Base-by-base conservation (phyloP, 2,329 filamentous ascomycete genomes). In the Fusarium subtropicale region DNA sequence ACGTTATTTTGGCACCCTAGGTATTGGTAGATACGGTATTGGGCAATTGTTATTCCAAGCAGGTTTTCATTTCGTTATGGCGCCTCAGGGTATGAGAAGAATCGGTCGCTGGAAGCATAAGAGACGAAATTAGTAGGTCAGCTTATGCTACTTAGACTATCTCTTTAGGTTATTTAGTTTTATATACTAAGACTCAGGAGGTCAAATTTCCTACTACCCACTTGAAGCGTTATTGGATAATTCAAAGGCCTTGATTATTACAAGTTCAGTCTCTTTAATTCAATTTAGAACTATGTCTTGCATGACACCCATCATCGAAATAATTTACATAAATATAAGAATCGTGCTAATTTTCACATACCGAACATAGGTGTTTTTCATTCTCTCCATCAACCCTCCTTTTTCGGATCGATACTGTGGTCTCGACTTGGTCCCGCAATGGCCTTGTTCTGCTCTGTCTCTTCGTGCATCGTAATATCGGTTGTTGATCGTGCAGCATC, bases 401-500 rank as follows among this genome's bases (percentile, higher is more conserved):
- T 72, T 16, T 63, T 56, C 6, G 59, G 66, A 26, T 73, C 72
- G 5, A 74, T 48, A 11, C 68, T 75, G 46, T 72, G 72, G n/a
- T 74, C 72, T 28, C 72, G 57, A 20, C 66, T 73, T 31, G 62
- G 62, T 13, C 53, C 63, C 2, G 60, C 48, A 12, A 38, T 52
- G n/a, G 66, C 53, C 24, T 69, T 64, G 10, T 51, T 52, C 24
- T 57, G 50, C 7, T 48, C 38, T 20, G 60, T 33, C 13, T 69
- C 56, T 10, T 67, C 57, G 11, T 73, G 58, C 18, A 73, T 38
- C 9, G 57, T 42, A 8, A 74, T 31, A 13, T 72, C 63, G 24
- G 68, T 71, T 11, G 55, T 57, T 3, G 73, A 74, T 48, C 57
- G 66, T 7, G 36, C 62, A 7, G 64, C 74, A 18, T 78, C 76